Evolutionary conservation across 805 yeast genomes (phyloP), one percentile per base, ranked within the genome.

Genomic region (Suhomyces xylopsoci): DNA sequence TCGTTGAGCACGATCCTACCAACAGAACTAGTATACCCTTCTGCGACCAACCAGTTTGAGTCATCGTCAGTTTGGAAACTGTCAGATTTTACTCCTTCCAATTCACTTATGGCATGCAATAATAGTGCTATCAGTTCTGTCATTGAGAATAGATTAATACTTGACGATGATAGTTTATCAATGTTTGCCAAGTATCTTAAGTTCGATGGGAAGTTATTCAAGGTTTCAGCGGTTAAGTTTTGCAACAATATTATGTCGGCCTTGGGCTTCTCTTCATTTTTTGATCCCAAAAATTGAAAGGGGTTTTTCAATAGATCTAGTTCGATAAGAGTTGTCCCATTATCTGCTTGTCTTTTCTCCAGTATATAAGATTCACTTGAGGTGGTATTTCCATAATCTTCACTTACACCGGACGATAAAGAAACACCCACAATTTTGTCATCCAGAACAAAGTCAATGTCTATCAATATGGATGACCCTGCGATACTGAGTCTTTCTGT

Each of bases 401-500:
- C 49, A n/a, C 26, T 24, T 15, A 47, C 38, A 15, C 57, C 78
- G 65, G 70, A 69, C 0, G 79, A 74, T 42, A 74, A 61, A 6
- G 70, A 61, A 12, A 74, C 69, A 24, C 67, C 55, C 8, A 66
- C 54, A 7, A 72, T 66, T 5, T 48, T 55, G 7, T 42, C 55
- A 48, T 65, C 68, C 34, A 59, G 67, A 2, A 58, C 48, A 49
- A 71, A 72, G 50, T 75, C 80, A 26, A 75, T 65, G 51, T 75
- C 80, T 19, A 75, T 62, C 30, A 75, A 64, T 7, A 74, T 69
- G 17, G 68, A 62, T 2, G 75, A 64, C 8, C 79, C 79, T 1
- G 79, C 80, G 36, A 75, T 75, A 12, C 78, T 67, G 47, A 75
- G 62, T 49, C 78, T 60, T 43, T 68, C 68, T 28, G 63, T 58